Percentiles rank a stretch among this genome's conserved stretches.
These are phyloP conservation scores for Neurospora tetrasperma DNA, from an alignment of 495 filamentous ascomycete species.

Conservation along the genomic window DNA sequence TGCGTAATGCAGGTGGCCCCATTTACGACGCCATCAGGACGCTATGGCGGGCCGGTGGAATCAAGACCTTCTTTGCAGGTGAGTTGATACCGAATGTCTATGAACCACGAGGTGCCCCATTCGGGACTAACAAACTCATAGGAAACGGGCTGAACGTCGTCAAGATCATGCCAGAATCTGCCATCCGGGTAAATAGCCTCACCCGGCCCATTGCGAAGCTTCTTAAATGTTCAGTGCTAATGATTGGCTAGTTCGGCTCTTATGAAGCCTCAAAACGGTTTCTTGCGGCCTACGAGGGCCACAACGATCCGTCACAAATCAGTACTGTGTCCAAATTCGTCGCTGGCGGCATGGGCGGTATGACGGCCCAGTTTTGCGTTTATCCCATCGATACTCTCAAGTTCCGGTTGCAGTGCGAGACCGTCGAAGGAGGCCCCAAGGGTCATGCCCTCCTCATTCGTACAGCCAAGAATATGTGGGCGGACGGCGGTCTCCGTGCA, in stretches of 20 bases:
- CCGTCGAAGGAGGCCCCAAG: slow-evolving; percentile 69
- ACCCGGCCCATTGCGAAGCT: not conserved
- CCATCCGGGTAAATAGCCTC: slow-evolving; percentile 51
- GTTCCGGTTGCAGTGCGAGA: slow-evolving; percentile 91
- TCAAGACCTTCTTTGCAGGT: slow-evolving; percentile 93
- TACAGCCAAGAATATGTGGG: slow-evolving; percentile 78
- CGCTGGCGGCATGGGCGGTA: slow-evolving; percentile 80
- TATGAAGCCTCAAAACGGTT: slow-evolving; percentile 91
- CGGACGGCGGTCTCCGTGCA: slow-evolving; percentile 56
- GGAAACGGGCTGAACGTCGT: slow-evolving; percentile 94
- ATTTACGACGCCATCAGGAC: slow-evolving; percentile 60
- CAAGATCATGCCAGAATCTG: slow-evolving; percentile 97
- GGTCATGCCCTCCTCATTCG: slow-evolving; percentile 77
- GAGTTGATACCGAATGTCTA: slow-evolving; percentile 17
- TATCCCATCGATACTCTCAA: slow-evolving; percentile 97
- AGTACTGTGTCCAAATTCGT: slow-evolving; percentile 77
- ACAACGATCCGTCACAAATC: slow-evolving; percentile 69
- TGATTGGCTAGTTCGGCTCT: slow-evolving; percentile 58
- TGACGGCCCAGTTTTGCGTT: slow-evolving; percentile 91
- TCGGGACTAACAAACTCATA: slow-evolving; percentile 33
- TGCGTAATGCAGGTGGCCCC: slow-evolving; percentile 55
- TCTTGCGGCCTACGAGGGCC: slow-evolving; percentile 79
- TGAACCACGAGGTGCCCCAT: not conserved
- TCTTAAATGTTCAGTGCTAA: slow-evolving; percentile 10
- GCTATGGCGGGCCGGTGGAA: slow-evolving; percentile 78